Conservation (phyloP, 1,139 yeast genomes). For the Kodamaea suecica region DNA sequence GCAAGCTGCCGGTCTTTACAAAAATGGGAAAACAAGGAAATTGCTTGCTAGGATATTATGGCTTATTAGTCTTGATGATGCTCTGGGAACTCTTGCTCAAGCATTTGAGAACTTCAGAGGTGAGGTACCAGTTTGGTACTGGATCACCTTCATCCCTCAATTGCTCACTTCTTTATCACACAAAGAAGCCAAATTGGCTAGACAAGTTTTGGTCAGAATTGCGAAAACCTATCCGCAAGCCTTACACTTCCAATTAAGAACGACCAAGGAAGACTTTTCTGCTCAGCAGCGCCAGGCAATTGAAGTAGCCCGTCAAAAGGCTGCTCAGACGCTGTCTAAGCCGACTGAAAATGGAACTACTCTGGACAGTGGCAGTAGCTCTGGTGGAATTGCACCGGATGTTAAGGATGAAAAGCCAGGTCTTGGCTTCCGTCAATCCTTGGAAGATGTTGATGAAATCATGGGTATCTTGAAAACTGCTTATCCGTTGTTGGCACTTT, state of each 20-base stretch:
- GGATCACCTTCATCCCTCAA: slow-evolving; percentile 97
- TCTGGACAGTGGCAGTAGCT: slow-evolving; percentile 5
- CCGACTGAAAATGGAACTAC: slow-evolving; percentile 7
- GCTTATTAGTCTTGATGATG: slow-evolving; percentile 90
- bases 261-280: slow-evolving; percentile 91
- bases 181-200: slow-evolving; percentile 83
- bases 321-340: slow-evolving; percentile 5
- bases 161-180: slow-evolving; percentile 85
- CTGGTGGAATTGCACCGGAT: slow-evolving; percentile 1
- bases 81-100: slow-evolving; percentile 72
- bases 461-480: slow-evolving; percentile 96
- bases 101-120: slow-evolving; percentile 93
- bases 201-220: slow-evolving; percentile 82
- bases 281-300: slow-evolving; percentile 73
- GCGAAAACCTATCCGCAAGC: slow-evolving; percentile 98
- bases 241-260: slow-evolving; percentile 88
- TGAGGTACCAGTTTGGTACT: slow-evolving; percentile 98
- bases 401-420: neutral
- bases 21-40: slow-evolving; percentile 87
- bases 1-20: slow-evolving; percentile 96
- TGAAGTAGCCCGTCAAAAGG: slow-evolving; percentile 1
- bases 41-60: slow-evolving; percentile 86
- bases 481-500: slow-evolving; percentile 86
- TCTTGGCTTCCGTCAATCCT: slow-evolving; percentile 59
- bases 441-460: slow-evolving; percentile 94